Evolutionary conservation across 139 green algal species (phyloP).

Genomic region (Coelastrella sp.): DNA sequence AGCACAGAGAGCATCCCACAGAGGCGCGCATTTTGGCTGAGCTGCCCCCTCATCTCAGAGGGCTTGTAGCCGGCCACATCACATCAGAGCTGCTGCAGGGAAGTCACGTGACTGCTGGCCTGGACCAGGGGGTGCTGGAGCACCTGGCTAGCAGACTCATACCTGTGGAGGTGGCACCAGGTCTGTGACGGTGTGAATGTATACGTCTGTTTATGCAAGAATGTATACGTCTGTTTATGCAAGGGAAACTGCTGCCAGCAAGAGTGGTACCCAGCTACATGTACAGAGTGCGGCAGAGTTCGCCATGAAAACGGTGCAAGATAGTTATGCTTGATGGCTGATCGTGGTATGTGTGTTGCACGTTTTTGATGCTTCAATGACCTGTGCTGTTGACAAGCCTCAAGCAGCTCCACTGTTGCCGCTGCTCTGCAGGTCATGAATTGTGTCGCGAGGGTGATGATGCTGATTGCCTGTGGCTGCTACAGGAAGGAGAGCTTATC

Average conservation of each 20-base stretch:
- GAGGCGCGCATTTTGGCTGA: constrained; percentile 32
- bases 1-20: constrained; percentile 33
- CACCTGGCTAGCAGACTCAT: constrained; percentile 5
- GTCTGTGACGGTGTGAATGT: background rate
- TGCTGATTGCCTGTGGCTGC: constrained; percentile 42
- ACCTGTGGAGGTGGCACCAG: constrained; percentile 38
- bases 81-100: constrained; percentile 12
- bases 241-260: too few relatives aligned
- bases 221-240: too few relatives aligned
- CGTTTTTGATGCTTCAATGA: too few relatives aligned
- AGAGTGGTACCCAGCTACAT: too few relatives aligned
- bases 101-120: background rate
- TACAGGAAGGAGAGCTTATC: constrained; percentile 40
- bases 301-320: too few relatives aligned
- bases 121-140: background rate
- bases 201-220: too few relatives aligned
- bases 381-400: too few relatives aligned
- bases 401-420: too few relatives aligned
- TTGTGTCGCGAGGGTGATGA: constrained; percentile 38
- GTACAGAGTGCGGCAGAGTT: too few relatives aligned
- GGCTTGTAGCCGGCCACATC: constrained; percentile 17
- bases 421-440: constrained; percentile 36
- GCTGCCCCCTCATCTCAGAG: constrained; percentile 23
- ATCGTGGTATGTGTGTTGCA: too few relatives aligned
- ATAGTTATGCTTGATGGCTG: too few relatives aligned